Conservation (phyloP, 495 filamentous ascomycete species). For the Talaromyces trachyspermus region DNA sequence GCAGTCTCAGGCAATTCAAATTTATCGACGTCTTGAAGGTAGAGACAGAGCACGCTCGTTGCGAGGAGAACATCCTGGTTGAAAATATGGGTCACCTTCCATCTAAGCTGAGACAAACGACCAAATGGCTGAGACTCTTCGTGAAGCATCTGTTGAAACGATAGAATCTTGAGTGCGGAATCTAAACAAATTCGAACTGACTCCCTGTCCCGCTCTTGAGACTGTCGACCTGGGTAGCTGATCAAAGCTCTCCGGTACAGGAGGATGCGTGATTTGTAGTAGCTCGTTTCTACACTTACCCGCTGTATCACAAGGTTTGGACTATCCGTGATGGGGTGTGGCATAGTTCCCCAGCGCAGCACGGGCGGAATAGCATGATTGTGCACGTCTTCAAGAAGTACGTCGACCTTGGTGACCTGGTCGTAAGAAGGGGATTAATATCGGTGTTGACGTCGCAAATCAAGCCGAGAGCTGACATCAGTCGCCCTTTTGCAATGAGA, state of each 20-base stretch:
- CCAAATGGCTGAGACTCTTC: conserved; percentile 1
- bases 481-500: conserved; percentile 11
- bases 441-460: conserved; percentile 8
- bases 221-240: neutral
- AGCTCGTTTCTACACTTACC: conserved; percentile 10
- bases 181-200: conserved; percentile 2
- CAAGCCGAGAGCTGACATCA: conserved; percentile 8
- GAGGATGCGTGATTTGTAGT: conserved; percentile 1
- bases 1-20: conserved; percentile 7
- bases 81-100: conserved; percentile 1
- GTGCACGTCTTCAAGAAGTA: conserved; percentile 9
- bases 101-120: neutral
- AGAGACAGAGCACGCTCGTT: conserved; percentile 4
- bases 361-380: conserved; percentile 7
- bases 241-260: conserved; percentile 2
- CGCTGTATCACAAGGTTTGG: conserved; percentile 10
- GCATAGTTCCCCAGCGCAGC: conserved; percentile 10
- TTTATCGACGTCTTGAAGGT: conserved; percentile 6
- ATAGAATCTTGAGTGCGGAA: conserved; percentile 2
- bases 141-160: conserved; percentile 4
- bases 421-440: conserved; percentile 8
- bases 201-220: conserved; percentile 2
- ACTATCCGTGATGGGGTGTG: conserved; percentile 13
- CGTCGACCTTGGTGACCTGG: conserved; percentile 3
- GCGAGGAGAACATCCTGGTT: conserved; percentile 1